Evolutionary conservation across 352 stramenopile genomes (phyloP).

Genomic region (Phytophthora pini): DNA sequence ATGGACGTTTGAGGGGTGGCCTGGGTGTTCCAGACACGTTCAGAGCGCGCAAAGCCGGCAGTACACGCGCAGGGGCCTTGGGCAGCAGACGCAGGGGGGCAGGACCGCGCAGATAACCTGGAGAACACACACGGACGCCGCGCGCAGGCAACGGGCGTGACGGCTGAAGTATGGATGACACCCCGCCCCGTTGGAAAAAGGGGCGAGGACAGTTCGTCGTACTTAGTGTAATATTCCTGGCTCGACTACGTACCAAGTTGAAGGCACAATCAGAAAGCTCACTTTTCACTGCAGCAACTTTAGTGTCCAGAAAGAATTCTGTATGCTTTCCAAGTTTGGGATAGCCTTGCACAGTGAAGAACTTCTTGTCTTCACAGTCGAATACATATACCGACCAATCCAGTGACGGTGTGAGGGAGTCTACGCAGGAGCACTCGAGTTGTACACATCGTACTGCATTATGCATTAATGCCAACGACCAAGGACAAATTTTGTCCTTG

Average conservation of each 20-base stretch:
- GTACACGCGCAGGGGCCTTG: background rate
- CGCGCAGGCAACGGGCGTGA: background rate
- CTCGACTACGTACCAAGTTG: conserved; percentile 1
- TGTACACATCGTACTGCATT: too few species aligned
- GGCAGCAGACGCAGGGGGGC: background rate
- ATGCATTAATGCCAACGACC: too few species aligned
- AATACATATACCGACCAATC: too few species aligned
- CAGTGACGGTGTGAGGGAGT: too few species aligned
- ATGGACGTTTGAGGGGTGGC: background rate
- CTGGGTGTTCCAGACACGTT: conserved; percentile 7
- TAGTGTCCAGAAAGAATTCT: too few species aligned
- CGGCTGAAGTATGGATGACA: background rate
- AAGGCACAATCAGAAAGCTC: conserved; percentile 2
- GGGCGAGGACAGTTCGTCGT: conserved; percentile 1
- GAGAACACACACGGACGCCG: conserved; percentile 7
- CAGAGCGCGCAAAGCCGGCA: background rate
- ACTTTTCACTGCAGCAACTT: background rate
- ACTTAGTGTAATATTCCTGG: background rate
- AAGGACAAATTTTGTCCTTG: too few species aligned
- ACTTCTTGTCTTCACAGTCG: too few species aligned
- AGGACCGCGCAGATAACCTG: conserved; percentile 1
- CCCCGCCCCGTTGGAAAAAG: background rate
- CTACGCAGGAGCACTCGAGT: too few species aligned
- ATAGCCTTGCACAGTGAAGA: too few species aligned
- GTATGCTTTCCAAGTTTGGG: too few species aligned